Base-by-base conservation (phyloP, 2,329 filamentous ascomycete genomes). In the Ophiostoma pallidulum region DNA sequence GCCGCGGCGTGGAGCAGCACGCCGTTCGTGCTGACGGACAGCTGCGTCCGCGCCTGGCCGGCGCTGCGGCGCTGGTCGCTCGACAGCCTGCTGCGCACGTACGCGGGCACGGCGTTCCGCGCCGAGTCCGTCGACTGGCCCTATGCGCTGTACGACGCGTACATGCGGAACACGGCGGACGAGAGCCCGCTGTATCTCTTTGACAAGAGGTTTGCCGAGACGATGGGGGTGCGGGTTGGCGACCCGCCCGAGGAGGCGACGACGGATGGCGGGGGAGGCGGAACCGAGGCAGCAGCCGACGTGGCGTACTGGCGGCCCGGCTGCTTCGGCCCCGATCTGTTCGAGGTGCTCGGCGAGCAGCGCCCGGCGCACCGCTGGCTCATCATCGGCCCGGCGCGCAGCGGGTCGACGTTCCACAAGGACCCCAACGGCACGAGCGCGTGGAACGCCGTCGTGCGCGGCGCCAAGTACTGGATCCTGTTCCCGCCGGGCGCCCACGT, bases 401-500 rank as follows among this genome's bases (percentile, higher is more conserved):
- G 87, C 59, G 91, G 91, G 26, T 94, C 86, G 55, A 96, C 90
- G 4, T 97, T 96, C 62, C 91, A 97, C 70, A 96, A 96, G 62
- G 80, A 84, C 51, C 79, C 80, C 19, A 84, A 83, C 56, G 82
- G 66, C 16, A 83, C 79, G 16, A 84, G 81, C 57, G 91, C 92
- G 0, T 97, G 91, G 92, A 97, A 97, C 62, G 91, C 90, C 1
- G 87, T 96, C 13, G 71, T 97, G 24, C 80, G 84, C 50, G 92
- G 91, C 5, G 79, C 83, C 29, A 97, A 97, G 62, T 97, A 97
- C 71, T 97, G 92, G 91, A 91, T 97, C 63, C 94, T 97, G 88
- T 97, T 97, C 60, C 89, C 88, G 0, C 84, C 86, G 0, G 79
- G 79, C 0, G 77, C 80, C 0, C 73, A 81, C 4, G 89, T 92